These are phyloP conservation scores for Pyrenophora seminiperda DNA, from an alignment of 2,329 filamentous ascomycete species.

Conservation along the genomic window DNA sequence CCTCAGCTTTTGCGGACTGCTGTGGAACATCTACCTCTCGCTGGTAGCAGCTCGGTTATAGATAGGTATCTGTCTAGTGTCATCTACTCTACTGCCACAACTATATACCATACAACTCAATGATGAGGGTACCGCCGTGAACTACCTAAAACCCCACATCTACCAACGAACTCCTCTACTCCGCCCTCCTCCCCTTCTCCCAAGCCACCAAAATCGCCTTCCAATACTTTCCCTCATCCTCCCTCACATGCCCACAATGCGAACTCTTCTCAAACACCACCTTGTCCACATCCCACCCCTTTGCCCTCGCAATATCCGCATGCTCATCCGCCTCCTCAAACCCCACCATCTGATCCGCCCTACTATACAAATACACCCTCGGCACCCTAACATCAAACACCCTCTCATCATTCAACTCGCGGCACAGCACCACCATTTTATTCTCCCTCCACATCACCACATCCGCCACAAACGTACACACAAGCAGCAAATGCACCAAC, in stretches of 20 bases:
- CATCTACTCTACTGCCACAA: not conserved
- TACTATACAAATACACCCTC: conserved; percentile 64
- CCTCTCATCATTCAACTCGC: conserved; percentile 36
- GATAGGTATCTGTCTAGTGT: conserved; percentile 2
- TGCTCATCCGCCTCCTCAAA: conserved; percentile 63
- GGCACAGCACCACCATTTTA: conserved; percentile 34
- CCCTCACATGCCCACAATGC: conserved; percentile 66
- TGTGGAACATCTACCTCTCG: conserved; percentile 77
- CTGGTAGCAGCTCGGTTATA: conserved; percentile 56
- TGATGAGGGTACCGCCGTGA: no score
- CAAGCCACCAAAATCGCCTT: conserved; percentile 40
- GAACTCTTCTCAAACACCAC: conserved; percentile 63
- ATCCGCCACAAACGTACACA: conserved; percentile 26
- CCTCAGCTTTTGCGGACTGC: conserved; percentile 71
- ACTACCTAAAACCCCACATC: not conserved
- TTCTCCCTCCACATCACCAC: conserved; percentile 27
- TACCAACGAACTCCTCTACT: not conserved
- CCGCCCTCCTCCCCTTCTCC: conserved; percentile 25
- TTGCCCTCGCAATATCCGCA: conserved; percentile 53
- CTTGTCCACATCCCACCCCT: conserved; percentile 57
- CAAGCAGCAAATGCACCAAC: conserved; percentile 38
- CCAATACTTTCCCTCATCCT: conserved; percentile 65
- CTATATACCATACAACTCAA: not conserved
- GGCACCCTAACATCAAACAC: conserved; percentile 45
- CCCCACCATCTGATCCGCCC: conserved; percentile 61